phyloP scores from a whole-genome alignment of 495 filamentous ascomycete species.

The Penicillium odoratum region DNA sequence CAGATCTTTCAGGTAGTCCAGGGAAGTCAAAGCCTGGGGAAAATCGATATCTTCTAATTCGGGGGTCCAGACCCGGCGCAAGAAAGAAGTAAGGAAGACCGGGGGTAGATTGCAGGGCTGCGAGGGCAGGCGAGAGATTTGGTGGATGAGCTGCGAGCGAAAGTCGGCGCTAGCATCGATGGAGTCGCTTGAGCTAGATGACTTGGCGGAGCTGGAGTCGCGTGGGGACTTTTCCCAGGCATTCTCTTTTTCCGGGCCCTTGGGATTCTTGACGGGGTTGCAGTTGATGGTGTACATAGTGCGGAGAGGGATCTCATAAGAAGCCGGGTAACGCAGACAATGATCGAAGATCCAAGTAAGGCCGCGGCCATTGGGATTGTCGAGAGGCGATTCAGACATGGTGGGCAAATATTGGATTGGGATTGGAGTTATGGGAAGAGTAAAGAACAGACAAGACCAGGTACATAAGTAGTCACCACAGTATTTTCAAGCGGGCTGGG shows the following conservation, averaged over 20 bases:
- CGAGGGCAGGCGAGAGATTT: constrained; percentile 61
- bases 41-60: constrained; percentile 65
- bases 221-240: constrained; percentile 18
- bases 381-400: constrained; percentile 27
- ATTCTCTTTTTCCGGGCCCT: background rate
- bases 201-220: constrained; percentile 32
- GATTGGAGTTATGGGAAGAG: background rate
- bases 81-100: constrained; percentile 64
- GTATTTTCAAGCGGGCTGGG: background rate
- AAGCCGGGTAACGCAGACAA: constrained; percentile 61
- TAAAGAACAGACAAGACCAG: background rate
- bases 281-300: constrained; percentile 76
- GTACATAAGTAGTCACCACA: background rate
- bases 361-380: constrained; percentile 43
- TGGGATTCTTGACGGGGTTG: constrained; percentile 46
- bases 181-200: constrained; percentile 36
- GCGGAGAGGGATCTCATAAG: constrained; percentile 71
- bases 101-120: constrained; percentile 68
- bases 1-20: constrained; percentile 72
- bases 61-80: constrained; percentile 60
- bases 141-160: constrained; percentile 59
- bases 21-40: constrained; percentile 65
- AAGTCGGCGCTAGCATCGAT: constrained; percentile 58
- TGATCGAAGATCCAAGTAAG: constrained; percentile 68
- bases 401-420: background rate